Conservation (phyloP, 2,329 filamentous ascomycete genomes). For the Xylariaceae sp. region DNA sequence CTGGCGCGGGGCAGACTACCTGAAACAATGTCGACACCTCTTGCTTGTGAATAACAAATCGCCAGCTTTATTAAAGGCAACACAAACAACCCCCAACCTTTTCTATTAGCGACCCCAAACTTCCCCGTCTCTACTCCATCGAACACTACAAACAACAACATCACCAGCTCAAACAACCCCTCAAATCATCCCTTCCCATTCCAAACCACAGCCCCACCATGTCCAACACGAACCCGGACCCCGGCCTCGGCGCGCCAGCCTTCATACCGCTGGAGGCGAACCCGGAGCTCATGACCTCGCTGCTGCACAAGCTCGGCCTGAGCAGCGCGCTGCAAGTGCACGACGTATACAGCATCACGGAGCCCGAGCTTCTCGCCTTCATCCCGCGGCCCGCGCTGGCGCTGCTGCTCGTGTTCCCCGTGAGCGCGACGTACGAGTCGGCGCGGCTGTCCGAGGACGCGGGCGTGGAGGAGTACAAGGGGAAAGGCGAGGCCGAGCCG, state of each 20-base stretch:
- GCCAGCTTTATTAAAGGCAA: too few relatives aligned
- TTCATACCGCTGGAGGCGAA: slow-evolving; percentile 74
- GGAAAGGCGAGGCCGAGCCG: slow-evolving; percentile 71
- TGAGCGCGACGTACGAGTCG: slow-evolving; percentile 78
- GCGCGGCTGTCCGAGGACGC: slow-evolving; percentile 77
- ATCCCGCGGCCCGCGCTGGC: slow-evolving; percentile 88
- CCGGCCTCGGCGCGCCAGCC: slow-evolving; percentile 45
- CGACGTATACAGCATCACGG: slow-evolving; percentile 90
- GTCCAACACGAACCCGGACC: slow-evolving; percentile 44
- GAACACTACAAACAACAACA: neutral
- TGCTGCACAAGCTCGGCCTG: slow-evolving; percentile 84
- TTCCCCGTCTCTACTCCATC: too few relatives aligned
- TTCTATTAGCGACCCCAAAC: too few relatives aligned
- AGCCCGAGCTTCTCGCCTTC: slow-evolving; percentile 82
- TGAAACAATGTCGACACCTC: too few relatives aligned
- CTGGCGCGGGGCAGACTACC: too few relatives aligned
- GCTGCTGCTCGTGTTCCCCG: slow-evolving; percentile 89
- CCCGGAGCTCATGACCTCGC: slow-evolving; percentile 83
- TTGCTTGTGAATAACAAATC: too few relatives aligned
- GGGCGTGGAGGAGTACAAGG: slow-evolving; percentile 66
- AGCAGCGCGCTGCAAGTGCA: slow-evolving; percentile 78
- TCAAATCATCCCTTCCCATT: too few relatives aligned
- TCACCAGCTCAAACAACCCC: neutral
- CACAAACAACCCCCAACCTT: too few relatives aligned
- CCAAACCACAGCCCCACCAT: too few relatives aligned